phyloP scores from a whole-genome alignment of 768 basidiomycete genomes.

The Roridomyces roridus region DNA sequence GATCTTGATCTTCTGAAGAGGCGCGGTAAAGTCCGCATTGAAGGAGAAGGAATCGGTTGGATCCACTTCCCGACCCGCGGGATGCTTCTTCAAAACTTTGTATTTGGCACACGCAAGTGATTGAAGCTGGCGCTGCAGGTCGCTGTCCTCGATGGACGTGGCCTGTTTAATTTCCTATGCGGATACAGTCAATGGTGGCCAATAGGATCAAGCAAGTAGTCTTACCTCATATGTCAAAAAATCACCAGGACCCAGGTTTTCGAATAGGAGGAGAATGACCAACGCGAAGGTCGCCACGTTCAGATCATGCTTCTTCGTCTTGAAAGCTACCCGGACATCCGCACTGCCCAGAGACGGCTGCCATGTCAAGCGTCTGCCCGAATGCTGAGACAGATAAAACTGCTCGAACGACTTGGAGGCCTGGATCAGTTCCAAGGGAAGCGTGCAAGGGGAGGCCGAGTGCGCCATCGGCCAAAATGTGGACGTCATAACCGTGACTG shows the following conservation, averaged over 20 bases:
- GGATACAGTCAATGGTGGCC: not conserved
- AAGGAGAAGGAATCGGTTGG: conserved; percentile 86
- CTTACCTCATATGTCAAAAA: conserved; percentile 79
- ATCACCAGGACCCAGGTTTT: conserved; percentile 69
- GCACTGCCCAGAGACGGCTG: conserved; percentile 89
- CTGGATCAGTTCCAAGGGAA: conserved; percentile 68
- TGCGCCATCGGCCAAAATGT: conserved; percentile 94
- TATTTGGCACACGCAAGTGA: conserved; percentile 95
- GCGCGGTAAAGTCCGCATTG: conserved; percentile 81
- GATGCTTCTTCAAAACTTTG: conserved; percentile 91
- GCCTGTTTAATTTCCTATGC: conserved; percentile 81
- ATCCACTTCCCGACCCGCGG: conserved; percentile 83
- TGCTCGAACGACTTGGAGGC: conserved; percentile 81
- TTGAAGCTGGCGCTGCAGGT: conserved; percentile 92
- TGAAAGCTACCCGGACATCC: conserved; percentile 87
- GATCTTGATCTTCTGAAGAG: conserved; percentile 91
- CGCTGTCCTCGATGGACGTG: conserved; percentile 74
- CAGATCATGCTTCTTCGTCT: conserved; percentile 80
- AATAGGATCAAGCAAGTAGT: not conserved
- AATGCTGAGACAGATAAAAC: conserved; percentile 90
- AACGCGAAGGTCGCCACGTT: conserved; percentile 92
- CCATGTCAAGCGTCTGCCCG: conserved; percentile 91
- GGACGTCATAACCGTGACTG: conserved; percentile 93
- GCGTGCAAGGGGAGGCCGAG: conserved; percentile 64
- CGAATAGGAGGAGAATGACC: conserved; percentile 88